Conservation (phyloP, 805 yeast species). For the Saturnispora silvae region DNA sequence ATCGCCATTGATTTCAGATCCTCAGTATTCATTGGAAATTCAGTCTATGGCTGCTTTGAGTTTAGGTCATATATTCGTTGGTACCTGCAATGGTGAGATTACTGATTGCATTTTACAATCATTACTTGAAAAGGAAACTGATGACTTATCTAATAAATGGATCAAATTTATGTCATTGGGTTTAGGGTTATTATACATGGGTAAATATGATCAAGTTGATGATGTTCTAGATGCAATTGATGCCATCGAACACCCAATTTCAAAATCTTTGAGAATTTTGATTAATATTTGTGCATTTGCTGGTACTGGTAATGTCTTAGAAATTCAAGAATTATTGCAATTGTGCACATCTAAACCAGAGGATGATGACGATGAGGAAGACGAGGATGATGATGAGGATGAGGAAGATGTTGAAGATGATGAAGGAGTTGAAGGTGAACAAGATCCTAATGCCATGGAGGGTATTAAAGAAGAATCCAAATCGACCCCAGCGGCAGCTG, state of each 20-base stretch:
- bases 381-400: conserved; percentile 39
- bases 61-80: conserved; percentile 89
- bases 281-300: conserved; percentile 92
- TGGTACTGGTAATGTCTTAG: conserved; percentile 94
- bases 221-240: conserved; percentile 89
- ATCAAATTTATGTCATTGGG: conserved; percentile 86
- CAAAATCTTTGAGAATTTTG: conserved; percentile 77
- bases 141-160: conserved; percentile 77
- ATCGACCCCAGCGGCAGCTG: conserved; percentile 18
- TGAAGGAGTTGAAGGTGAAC: conserved; percentile 17
- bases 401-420: conserved; percentile 29
- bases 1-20: conserved; percentile 73
- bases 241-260: conserved; percentile 92
- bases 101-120: conserved; percentile 89
- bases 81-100: conserved; percentile 90
- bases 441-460: conserved; percentile 20
- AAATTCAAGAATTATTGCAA: conserved; percentile 82
- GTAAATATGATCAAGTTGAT: conserved; percentile 86
- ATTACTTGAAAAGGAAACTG: conserved; percentile 70
- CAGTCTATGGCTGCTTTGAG: conserved; percentile 84
- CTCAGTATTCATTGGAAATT: conserved; percentile 62
- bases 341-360: conserved; percentile 70
- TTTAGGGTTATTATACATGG: conserved; percentile 82
- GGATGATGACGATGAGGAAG: conserved; percentile 47
- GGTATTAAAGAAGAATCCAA: conserved; percentile 15